phyloP scores from a whole-genome alignment of 805 yeast species.

The Candida tallmaniae region DNA sequence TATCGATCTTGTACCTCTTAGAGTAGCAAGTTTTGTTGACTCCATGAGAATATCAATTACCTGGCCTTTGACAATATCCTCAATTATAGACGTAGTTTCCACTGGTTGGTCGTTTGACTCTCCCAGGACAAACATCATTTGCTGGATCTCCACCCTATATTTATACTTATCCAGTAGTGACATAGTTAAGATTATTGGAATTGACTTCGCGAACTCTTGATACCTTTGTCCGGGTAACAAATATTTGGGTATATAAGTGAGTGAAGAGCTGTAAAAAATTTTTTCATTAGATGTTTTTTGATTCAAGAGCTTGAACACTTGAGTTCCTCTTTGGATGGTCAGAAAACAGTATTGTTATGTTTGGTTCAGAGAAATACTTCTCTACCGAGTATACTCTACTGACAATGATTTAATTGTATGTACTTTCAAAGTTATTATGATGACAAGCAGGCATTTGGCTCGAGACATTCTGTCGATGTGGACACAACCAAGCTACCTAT shows the following conservation, averaged over 20 bases:
- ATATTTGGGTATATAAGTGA: too few species aligned
- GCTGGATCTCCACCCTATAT: conserved; percentile 88
- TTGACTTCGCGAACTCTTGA: too few species aligned
- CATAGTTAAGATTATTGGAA: too few species aligned
- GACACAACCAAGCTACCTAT: conserved; percentile 97
- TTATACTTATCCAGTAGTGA: conserved; percentile 49
- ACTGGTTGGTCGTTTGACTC: conserved; percentile 93
- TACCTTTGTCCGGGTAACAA: too few species aligned
- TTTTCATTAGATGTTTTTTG: too few species aligned
- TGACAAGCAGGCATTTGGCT: conserved; percentile 99
- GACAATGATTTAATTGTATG: too few species aligned
- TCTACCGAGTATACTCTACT: too few species aligned
- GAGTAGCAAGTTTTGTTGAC: conserved; percentile 70
- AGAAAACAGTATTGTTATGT: too few species aligned
- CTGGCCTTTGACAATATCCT: conserved; percentile 92
- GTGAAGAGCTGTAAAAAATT: too few species aligned
- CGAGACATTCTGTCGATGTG: conserved; percentile 96
- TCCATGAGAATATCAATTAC: conserved; percentile 81
- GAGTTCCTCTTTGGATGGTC: too few species aligned
- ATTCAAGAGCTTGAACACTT: too few species aligned
- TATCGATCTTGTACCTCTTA: conserved; percentile 78
- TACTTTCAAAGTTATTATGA: conserved; percentile 41
- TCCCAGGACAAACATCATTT: conserved; percentile 98
- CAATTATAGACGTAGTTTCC: conserved; percentile 87
- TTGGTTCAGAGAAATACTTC: too few species aligned